Conservation (phyloP, 768 basidiomycete genomes). For the Daedaleopsis nitida region DNA sequence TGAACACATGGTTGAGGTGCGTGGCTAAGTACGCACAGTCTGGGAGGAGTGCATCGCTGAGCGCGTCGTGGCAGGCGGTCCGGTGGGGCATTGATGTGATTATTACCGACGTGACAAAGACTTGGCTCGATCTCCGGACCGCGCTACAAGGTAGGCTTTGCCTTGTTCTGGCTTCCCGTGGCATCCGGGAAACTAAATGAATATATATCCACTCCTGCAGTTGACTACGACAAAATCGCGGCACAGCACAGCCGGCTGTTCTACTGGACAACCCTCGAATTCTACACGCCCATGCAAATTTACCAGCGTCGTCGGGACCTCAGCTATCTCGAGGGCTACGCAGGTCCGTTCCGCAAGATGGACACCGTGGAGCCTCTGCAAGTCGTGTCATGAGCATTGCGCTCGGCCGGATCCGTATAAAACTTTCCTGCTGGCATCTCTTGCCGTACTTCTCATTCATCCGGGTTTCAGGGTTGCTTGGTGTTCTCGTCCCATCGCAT, state of each 20-base stretch:
- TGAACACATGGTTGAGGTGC: slow-evolving; percentile 87
- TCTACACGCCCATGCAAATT: slow-evolving; percentile 52
- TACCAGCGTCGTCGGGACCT: slow-evolving; percentile 17
- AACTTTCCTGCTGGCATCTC: neutral
- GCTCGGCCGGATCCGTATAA: neutral
- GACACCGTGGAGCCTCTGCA: slow-evolving; percentile 8
- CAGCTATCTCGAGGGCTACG: slow-evolving; percentile 18
- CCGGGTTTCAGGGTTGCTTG: neutral
- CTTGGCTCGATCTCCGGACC: slow-evolving; percentile 40
- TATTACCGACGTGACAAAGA: slow-evolving; percentile 46
- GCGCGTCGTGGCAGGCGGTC: slow-evolving; percentile 52
- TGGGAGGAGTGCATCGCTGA: slow-evolving; percentile 1
- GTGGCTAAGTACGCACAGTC: slow-evolving; percentile 22
- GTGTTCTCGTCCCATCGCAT: neutral
- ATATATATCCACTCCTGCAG: slow-evolving; percentile 36
- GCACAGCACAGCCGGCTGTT: slow-evolving; percentile 67
- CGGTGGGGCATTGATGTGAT: slow-evolving; percentile 49
- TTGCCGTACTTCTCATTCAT: neutral
- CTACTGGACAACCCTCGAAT: slow-evolving; percentile 69
- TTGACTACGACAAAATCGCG: slow-evolving; percentile 66
- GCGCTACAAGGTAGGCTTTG: slow-evolving; percentile 29
- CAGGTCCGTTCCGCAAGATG: slow-evolving; percentile 22
- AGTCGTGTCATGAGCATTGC: slow-evolving; percentile 5
- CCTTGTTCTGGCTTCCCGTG: no score
- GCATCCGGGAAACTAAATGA: neutral